Conservation (phyloP, 345 rosid species). For the Gossypium raimondii region DNA sequence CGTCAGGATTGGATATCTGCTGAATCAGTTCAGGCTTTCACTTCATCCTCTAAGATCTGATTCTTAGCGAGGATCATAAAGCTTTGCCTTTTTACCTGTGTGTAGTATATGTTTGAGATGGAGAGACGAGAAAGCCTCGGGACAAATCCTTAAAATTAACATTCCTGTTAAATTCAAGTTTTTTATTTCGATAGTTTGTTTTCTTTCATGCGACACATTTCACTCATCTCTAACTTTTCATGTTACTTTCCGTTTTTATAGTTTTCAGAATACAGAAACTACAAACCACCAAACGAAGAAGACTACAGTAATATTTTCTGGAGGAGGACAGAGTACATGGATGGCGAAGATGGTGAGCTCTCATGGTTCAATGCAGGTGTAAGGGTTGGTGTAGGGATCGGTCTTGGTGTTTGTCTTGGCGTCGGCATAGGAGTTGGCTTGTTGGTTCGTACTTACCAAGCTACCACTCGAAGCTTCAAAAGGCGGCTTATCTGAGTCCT, state of each 20-base stretch:
- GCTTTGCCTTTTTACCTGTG: neutral
- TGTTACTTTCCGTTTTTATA: conserved; percentile 24
- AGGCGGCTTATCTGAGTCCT: conserved; percentile 50
- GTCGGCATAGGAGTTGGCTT: conserved; percentile 89
- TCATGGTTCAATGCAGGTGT: conserved; percentile 98
- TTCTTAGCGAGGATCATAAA: neutral
- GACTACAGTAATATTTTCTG: conserved; percentile 59
- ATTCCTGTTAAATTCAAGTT: neutral
- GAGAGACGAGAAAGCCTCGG: neutral
- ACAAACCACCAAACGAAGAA: conserved; percentile 56
- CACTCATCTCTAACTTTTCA: neutral
- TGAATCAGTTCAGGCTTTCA: neutral
- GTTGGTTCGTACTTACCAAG: conserved; percentile 70
- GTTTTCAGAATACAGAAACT: conserved; percentile 48
- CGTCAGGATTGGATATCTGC: neutral
- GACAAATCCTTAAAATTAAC: neutral
- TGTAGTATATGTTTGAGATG: neutral
- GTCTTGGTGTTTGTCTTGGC: conserved; percentile 90
- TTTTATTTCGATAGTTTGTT: neutral
- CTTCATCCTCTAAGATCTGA: neutral
- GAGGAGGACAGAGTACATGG: conserved; percentile 58
- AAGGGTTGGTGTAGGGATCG: conserved; percentile 93
- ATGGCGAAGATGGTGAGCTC: conserved; percentile 80
- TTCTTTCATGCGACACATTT: neutral
- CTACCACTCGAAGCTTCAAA: conserved; percentile 72